phyloP scores from a whole-genome alignment of 108 stramenopile species.

The Nitzschia inconspicua region DNA sequence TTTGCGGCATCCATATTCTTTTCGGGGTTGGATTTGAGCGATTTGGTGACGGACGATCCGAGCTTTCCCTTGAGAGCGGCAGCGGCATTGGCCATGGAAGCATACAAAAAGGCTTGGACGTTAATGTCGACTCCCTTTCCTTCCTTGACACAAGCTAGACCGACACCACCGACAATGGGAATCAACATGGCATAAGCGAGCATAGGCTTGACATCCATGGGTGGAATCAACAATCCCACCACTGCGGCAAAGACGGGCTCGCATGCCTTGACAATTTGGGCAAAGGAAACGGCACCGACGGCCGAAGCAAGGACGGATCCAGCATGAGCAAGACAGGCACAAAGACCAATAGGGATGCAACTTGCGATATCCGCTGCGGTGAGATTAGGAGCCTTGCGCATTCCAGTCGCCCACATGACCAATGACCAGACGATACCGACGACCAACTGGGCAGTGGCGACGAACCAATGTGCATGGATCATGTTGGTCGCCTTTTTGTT shows the following conservation, averaged over 20 bases:
- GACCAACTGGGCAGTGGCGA: conserved; percentile 71
- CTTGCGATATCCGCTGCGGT: conserved; percentile 61
- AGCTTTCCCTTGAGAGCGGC: conserved; percentile 87
- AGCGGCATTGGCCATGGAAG: conserved; percentile 90
- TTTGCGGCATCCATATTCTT: conserved; percentile 97
- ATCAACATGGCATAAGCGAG: conserved; percentile 87
- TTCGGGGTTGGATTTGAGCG: conserved; percentile 71
- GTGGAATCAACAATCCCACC: conserved; percentile 81
- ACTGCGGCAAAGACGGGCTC: conserved; percentile 95
- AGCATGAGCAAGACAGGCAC: conserved; percentile 69
- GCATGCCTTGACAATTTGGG: conserved; percentile 96
- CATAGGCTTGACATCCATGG: conserved; percentile 77
- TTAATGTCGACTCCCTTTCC: conserved; percentile 91
- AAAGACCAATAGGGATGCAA: conserved; percentile 82
- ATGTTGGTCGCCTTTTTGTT: conserved; percentile 87
- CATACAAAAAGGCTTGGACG: conserved; percentile 83
- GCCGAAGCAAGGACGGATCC: conserved; percentile 87
- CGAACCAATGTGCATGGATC: conserved; percentile 88
- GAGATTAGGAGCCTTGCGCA: conserved; percentile 79
- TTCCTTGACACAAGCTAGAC: conserved; percentile 86
- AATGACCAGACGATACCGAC: conserved; percentile 73
- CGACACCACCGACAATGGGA: conserved; percentile 94
- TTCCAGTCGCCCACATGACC: conserved; percentile 71
- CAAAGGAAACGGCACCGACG: conserved; percentile 94
- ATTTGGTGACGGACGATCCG: conserved; percentile 86